Base-by-base conservation (phyloP, 1,284 basidiomycete genomes). In the Sphagnurus paluster region DNA sequence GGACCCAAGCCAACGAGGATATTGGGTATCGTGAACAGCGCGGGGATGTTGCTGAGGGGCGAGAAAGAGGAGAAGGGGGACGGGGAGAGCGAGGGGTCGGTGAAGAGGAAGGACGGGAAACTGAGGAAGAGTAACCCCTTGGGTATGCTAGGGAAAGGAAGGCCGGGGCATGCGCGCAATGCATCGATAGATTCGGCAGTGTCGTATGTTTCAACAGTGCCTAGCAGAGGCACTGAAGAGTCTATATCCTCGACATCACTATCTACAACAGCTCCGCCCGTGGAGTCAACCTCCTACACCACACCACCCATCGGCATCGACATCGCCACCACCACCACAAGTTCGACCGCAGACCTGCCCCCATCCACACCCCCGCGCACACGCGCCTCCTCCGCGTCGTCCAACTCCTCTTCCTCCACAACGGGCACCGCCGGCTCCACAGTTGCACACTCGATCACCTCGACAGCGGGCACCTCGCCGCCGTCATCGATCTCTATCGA, bases 341-440 rank as follows among this genome's bases (percentile, higher is more conserved):
- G 42, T 11, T 23, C 49, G 19, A 10, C 43, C 20, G 29, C 35
- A 28, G 34, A 14, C 47, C 30, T 28, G 24, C 16, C 37, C 25
- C 19, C 46, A 25, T 48, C 38, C 20, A 29, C 48, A 26, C 38
- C 42, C 42, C 43, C 39, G 5, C 48, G 48, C 28, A 52, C 49
- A 20, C 54, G 46, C 25, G 46, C 52, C 17, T 49, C 57, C 16
- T 50, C 52, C 3, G 44, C 56, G 21, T 51, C 49, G 2, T 49
- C 52, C 19, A 37, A 53, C 37, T 39, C 42, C 24, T 42, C 44
- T 5, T 38, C 43, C 17, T 14, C 34, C 14, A 49, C 50, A 14
- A 26, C 42, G 25, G 44, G 39, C 8, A 44, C 55, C 10, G 29
- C 45, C 20, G 39, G n/a, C n/a, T n/a, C n/a, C n/a, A n/a, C n/a